Conservation (phyloP, 768 basidiomycete species). For the Lentinus brumalis region DNA sequence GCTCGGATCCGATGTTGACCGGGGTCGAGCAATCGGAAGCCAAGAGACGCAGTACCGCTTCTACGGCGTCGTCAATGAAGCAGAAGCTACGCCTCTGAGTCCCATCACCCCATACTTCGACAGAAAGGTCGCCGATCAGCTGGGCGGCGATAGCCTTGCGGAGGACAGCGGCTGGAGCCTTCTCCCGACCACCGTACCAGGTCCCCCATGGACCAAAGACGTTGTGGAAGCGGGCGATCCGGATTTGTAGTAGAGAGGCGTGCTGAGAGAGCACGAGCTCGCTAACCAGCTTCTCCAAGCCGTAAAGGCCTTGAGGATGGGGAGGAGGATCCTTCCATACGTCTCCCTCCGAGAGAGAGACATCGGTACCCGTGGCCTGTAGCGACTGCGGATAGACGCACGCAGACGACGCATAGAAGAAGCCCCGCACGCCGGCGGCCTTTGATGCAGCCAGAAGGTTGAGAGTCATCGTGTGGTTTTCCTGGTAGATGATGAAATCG, state of each 20-base stretch:
- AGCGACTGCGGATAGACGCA: constrained; percentile 55
- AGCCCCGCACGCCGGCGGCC: constrained; percentile 40
- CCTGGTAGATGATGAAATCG: constrained; percentile 48
- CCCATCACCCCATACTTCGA: constrained; percentile 64
- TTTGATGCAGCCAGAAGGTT: constrained; percentile 46
- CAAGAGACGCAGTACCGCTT: constrained; percentile 49
- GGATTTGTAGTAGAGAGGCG: constrained; percentile 37
- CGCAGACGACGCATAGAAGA: constrained; percentile 61
- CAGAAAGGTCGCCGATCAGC: constrained; percentile 9
- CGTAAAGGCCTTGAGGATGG: constrained; percentile 56
- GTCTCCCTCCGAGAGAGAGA: constrained; percentile 49
- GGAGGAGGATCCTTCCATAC: constrained; percentile 43
- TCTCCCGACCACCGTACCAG: constrained; percentile 58
- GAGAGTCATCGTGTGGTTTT: constrained; percentile 52
- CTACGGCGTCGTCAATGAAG: constrained; percentile 56
- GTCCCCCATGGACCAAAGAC: constrained; percentile 56
- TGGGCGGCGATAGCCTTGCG: constrained; percentile 50
- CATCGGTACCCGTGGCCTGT: constrained; percentile 38
- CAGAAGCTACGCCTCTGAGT: constrained; percentile 56
- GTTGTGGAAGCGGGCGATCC: constrained; percentile 60
- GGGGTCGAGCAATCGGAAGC: constrained; percentile 37
- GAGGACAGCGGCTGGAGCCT: constrained; percentile 57
- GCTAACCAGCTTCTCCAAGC: constrained; percentile 55
- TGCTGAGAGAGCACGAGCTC: constrained; percentile 47
- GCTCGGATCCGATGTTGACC: constrained; percentile 56